phyloP scores from a whole-genome alignment of 331 rosid genomes.

The Malus hybrid region DNA sequence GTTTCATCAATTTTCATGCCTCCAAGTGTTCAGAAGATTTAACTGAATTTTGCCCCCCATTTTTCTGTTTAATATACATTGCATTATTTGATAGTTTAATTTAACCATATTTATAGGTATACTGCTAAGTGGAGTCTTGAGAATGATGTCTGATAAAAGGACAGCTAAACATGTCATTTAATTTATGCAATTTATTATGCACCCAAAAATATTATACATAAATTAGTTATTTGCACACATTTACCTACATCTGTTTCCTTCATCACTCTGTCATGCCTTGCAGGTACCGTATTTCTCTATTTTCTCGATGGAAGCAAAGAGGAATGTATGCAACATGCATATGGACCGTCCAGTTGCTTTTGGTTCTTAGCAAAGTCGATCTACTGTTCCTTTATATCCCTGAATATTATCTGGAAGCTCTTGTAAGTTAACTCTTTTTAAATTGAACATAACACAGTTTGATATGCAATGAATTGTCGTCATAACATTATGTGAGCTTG shows the following conservation, averaged over 20 bases:
- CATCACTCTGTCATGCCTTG: conserved; percentile 8
- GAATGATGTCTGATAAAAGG: neutral
- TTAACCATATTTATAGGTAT: neutral
- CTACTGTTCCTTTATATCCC: conserved; percentile 64
- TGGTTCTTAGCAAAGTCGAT: conserved; percentile 87
- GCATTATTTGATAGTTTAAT: neutral
- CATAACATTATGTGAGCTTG: neutral
- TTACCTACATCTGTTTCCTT: neutral
- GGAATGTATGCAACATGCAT: conserved; percentile 98
- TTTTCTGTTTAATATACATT: neutral
- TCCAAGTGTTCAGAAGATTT: neutral
- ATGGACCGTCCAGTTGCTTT: conserved; percentile 94
- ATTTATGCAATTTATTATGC: neutral
- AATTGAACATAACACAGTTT: neutral
- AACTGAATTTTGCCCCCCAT: neutral
- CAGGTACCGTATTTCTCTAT: conserved; percentile 82
- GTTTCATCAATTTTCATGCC: neutral
- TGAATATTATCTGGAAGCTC: conserved; percentile 82
- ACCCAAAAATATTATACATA: neutral
- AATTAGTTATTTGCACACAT: neutral
- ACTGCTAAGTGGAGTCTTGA: neutral
- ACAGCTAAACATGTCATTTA: neutral
- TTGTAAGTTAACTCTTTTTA: conserved; percentile 46
- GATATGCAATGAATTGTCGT: neutral
- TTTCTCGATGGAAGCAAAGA: conserved; percentile 89